These are phyloP conservation scores for Euphorbia schlechtendalii DNA, from an alignment of 441 rosid genomes.

Conservation along the genomic window DNA sequence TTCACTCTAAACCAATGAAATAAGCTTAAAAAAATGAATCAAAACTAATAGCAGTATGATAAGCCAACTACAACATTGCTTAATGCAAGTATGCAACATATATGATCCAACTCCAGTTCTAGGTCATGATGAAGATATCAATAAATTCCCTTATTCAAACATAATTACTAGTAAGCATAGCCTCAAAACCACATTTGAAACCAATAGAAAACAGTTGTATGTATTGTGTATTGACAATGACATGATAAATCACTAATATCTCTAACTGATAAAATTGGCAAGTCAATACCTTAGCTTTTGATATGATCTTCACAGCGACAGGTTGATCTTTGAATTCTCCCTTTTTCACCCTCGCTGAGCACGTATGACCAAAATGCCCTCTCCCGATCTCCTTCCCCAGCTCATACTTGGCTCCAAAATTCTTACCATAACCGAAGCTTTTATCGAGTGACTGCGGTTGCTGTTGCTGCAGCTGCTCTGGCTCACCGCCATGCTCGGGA, in stretches of 20 bases:
- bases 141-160: neutral
- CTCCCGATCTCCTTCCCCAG: slow-evolving; percentile 89
- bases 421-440: slow-evolving; percentile 77
- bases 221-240: no score
- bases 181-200: no score
- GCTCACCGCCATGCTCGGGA: slow-evolving; percentile 69
- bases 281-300: slow-evolving; percentile 93
- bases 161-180: no score
- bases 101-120: neutral
- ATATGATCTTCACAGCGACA: slow-evolving; percentile 84
- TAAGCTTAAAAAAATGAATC: neutral
- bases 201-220: no score
- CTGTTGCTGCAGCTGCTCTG: slow-evolving; percentile 32
- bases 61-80: slow-evolving; percentile 5
- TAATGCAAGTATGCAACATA: no score
- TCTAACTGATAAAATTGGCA: no score
- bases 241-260: no score
- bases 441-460: slow-evolving; percentile 66
- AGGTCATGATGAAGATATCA: neutral
- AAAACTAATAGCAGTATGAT: neutral
- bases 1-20: neutral
- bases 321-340: slow-evolving; percentile 71
- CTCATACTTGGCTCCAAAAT: slow-evolving; percentile 83
- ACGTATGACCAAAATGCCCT: slow-evolving; percentile 96
- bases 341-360: slow-evolving; percentile 76